phyloP scores from a whole-genome alignment of 2,329 filamentous ascomycete species.

The Pestalotiopsis sp. region DNA sequence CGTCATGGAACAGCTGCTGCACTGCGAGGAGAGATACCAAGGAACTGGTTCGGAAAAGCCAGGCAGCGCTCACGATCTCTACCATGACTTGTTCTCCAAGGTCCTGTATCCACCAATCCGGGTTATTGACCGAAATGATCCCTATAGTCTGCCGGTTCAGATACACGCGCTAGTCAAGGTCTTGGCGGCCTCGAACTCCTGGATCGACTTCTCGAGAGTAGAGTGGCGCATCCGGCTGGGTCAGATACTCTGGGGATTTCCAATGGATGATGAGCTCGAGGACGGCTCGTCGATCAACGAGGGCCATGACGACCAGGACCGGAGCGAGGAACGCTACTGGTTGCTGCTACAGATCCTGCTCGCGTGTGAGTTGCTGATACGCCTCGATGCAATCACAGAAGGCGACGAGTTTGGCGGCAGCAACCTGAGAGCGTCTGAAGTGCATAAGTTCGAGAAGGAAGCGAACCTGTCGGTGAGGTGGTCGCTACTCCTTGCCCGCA shows the following conservation, averaged over 20 bases:
- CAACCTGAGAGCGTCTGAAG: conserved; percentile 56
- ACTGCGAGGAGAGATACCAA: conserved; percentile 58
- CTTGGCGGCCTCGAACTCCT: conserved; percentile 66
- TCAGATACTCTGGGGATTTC: conserved; percentile 69
- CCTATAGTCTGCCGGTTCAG: conserved; percentile 68
- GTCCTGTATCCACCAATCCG: conserved; percentile 60
- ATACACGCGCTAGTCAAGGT: conserved; percentile 70
- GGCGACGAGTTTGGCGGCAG: conserved; percentile 58
- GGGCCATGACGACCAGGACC: conserved; percentile 49
- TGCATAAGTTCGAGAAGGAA: conserved; percentile 63
- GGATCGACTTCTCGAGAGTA: conserved; percentile 75
- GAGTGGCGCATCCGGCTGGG: conserved; percentile 76
- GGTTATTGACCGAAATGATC: conserved; percentile 60
- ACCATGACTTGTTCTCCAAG: conserved; percentile 64
- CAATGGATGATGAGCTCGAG: conserved; percentile 53
- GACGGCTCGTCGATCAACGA: conserved; percentile 56
- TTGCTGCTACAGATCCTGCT: conserved; percentile 67
- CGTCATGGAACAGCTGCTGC: conserved; percentile 61
- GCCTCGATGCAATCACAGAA: conserved; percentile 65
- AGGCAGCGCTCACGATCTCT: conserved; percentile 57
- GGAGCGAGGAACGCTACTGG: conserved; percentile 68
- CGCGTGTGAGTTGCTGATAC: conserved; percentile 66
- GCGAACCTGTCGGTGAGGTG: conserved; percentile 66
- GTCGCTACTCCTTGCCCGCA: conserved; percentile 66
- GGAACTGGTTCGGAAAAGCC: conserved; percentile 53